Evolutionary conservation across 2,329 filamentous ascomycete species (phyloP).

Genomic region (Fusarium xyrophilum): DNA sequence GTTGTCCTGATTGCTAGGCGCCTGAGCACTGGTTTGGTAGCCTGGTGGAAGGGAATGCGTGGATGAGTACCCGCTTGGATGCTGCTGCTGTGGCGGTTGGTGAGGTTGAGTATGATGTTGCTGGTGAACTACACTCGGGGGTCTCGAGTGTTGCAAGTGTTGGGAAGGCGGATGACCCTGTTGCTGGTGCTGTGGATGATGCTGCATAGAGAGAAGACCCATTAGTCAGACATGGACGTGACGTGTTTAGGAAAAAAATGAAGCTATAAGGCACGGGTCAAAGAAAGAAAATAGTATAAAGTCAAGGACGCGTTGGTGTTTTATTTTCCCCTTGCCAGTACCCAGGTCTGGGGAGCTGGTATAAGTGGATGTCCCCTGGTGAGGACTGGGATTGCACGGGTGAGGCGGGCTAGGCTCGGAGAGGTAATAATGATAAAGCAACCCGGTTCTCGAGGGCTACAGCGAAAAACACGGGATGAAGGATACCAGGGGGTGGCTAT

Average conservation of each 20-base stretch:
- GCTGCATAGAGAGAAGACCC: slow-evolving; percentile 71
- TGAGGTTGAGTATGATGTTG: slow-evolving; percentile 73
- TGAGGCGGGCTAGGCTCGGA: slow-evolving; percentile 58
- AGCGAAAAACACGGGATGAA: slow-evolving; percentile 37
- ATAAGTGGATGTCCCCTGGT: slow-evolving; percentile 49
- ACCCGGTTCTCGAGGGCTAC: slow-evolving; percentile 45
- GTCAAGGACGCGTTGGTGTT: slow-evolving; percentile 57
- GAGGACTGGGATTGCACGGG: slow-evolving; percentile 58
- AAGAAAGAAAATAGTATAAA: slow-evolving; percentile 50
- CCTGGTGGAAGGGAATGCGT: slow-evolving; percentile 68
- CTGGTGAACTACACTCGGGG: slow-evolving; percentile 75
- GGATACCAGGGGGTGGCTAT: slow-evolving; percentile 40
- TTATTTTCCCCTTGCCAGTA: slow-evolving; percentile 57
- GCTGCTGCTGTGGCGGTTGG: slow-evolving; percentile 67
- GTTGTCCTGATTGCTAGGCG: slow-evolving; percentile 67
- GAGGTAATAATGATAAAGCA: slow-evolving; percentile 50
- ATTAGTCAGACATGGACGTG: slow-evolving; percentile 59
- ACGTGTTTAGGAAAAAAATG: slow-evolving; percentile 36
- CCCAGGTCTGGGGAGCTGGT: slow-evolving; percentile 55
- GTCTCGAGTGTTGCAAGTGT: slow-evolving; percentile 74
- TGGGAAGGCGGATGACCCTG: slow-evolving; percentile 73
- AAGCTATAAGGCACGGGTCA: slow-evolving; percentile 43
- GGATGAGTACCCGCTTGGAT: slow-evolving; percentile 70
- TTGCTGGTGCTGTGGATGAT: slow-evolving; percentile 76
- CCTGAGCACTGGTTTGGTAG: slow-evolving; percentile 72